A percentile compares a stretch with the other conserved stretches of the same genome.
phyloP scores from a whole-genome alignment of 495 filamentous ascomycete genomes.

The Monascus purpureus region DNA sequence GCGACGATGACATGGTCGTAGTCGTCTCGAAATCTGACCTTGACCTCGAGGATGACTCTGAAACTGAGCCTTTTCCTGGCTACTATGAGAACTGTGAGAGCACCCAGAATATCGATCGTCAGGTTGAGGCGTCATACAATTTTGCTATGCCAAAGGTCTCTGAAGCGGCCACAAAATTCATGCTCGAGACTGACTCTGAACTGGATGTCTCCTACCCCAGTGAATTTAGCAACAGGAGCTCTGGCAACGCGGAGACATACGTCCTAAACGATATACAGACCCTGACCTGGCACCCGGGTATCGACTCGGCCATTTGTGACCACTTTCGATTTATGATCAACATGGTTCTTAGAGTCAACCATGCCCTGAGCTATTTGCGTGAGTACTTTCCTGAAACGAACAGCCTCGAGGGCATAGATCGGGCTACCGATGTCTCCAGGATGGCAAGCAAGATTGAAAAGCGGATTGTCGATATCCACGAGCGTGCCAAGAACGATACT shows the following conservation, averaged over 20 bases:
- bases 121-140: slow-evolving; percentile 8
- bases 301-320: neutral
- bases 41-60: neutral
- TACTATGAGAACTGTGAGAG: slow-evolving; percentile 13
- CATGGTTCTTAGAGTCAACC: neutral
- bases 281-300: neutral
- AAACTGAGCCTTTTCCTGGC: slow-evolving; percentile 20
- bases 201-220: neutral
- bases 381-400: neutral
- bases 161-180: slow-evolving; percentile 4
- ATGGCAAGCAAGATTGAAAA: neutral
- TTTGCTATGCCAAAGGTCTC: slow-evolving; percentile 13
- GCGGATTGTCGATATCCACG: neutral
- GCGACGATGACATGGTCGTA: neutral
- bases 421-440: neutral
- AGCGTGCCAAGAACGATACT: neutral
- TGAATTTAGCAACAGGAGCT: neutral
- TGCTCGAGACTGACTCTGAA: neutral
- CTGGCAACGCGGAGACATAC: neutral
- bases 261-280: neutral
- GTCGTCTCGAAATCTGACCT: neutral
- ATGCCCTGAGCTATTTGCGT: neutral
- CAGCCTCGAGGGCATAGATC: too few relatives aligned
- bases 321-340: neutral
- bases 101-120: slow-evolving; percentile 1